phyloP scores from a whole-genome alignment of 2,329 filamentous ascomycete species.

The Sarocladium strictum region DNA sequence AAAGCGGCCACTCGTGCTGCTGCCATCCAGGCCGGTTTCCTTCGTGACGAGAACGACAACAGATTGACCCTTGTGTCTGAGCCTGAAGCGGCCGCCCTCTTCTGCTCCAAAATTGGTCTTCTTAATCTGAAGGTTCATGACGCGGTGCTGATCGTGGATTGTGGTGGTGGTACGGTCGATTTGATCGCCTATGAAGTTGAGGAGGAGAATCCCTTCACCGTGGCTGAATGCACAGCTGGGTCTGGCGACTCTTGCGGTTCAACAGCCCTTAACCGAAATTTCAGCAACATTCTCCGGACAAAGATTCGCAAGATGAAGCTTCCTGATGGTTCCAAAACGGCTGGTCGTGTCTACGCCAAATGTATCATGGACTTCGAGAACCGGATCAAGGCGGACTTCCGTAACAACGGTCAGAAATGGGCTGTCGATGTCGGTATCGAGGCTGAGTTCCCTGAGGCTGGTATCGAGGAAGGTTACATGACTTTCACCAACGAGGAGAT shows the following conservation, averaged over 20 bases:
- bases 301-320: conserved; percentile 99
- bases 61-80: conserved; percentile 90
- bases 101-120: conserved; percentile 94
- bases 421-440: conserved; percentile 98
- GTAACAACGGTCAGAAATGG: conserved; percentile 99
- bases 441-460: conserved; percentile 93
- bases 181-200: conserved; percentile 98
- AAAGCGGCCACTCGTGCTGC: conserved; percentile 95
- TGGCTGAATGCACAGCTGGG: conserved; percentile 93
- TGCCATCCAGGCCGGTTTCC: conserved; percentile 93
- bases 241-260: conserved; percentile 97
- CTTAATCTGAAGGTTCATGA: conserved; percentile 97
- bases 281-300: conserved; percentile 93
- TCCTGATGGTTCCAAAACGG: conserved; percentile 91
- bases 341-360: conserved; percentile 97
- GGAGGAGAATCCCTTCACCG: conserved; percentile 93
- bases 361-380: conserved; percentile 99
- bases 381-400: conserved; percentile 98
- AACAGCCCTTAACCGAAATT: conserved; percentile 96
- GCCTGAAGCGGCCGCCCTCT: conserved; percentile 93
- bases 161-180: conserved; percentile 96
- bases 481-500: conserved; percentile 99
- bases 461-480: conserved; percentile 99
- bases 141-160: conserved; percentile 96
- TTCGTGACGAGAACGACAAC: conserved; percentile 97